These are phyloP conservation scores for Malassezia nana DNA, from an alignment of 1,284 basidiomycete genomes.

Conservation along the genomic window DNA sequence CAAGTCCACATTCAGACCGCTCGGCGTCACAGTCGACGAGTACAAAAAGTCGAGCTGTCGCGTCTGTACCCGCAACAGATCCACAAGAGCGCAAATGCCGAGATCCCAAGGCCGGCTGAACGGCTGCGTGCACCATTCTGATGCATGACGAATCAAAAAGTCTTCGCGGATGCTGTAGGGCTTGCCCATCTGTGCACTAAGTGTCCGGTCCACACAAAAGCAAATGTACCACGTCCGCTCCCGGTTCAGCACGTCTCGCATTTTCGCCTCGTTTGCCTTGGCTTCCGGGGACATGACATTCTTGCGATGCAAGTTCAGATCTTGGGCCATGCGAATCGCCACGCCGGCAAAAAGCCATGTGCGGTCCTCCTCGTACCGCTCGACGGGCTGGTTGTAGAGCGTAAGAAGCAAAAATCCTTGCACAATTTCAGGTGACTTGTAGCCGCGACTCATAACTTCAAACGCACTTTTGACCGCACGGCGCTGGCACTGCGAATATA, in stretches of 20 bases:
- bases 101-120: slow-evolving; percentile 42
- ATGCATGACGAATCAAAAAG: slow-evolving; percentile 66
- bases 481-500: slow-evolving; percentile 69
- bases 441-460: slow-evolving; percentile 55
- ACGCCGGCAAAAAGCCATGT: slow-evolving; percentile 62
- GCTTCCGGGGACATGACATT: slow-evolving; percentile 55
- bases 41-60: slow-evolving; percentile 81
- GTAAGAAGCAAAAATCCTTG: slow-evolving; percentile 49
- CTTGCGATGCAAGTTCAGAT: slow-evolving; percentile 88
- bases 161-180: slow-evolving; percentile 78
- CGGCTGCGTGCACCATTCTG: slow-evolving; percentile 55
- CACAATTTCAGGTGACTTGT: slow-evolving; percentile 76
- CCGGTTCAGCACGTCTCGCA: slow-evolving; percentile 79
- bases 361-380: slow-evolving; percentile 79
- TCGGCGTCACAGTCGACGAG: slow-evolving; percentile 67
- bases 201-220: slow-evolving; percentile 71
- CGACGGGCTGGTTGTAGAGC: slow-evolving; percentile 48
- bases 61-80: slow-evolving; percentile 51
- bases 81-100: slow-evolving; percentile 34
- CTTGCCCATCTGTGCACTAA: slow-evolving; percentile 83
- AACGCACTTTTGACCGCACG: slow-evolving; percentile 86
- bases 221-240: slow-evolving; percentile 89
- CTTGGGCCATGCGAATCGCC: slow-evolving; percentile 74
- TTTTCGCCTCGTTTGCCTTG: slow-evolving; percentile 53
- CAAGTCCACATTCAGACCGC: slow-evolving; percentile 73